These are phyloP conservation scores for Dianthus caryophyllus DNA, from an alignment of 148 eudicot species.

Conservation along the genomic window DNA sequence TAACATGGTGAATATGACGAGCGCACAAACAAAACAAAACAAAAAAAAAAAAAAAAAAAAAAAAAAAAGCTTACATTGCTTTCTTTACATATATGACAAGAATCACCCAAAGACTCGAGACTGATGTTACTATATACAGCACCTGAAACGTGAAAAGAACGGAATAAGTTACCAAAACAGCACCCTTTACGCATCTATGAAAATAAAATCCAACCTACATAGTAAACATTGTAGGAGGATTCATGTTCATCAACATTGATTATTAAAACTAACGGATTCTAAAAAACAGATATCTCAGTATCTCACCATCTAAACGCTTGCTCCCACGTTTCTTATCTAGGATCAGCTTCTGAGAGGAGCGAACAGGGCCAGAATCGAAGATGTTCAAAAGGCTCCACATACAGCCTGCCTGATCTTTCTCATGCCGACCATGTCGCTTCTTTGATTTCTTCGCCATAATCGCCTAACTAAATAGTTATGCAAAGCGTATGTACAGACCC, in stretches of 20 bases:
- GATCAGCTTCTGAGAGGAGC: slow-evolving; percentile 57
- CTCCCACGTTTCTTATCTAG: slow-evolving; percentile 52
- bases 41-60: too few relatives aligned
- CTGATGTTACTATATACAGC: slow-evolving; percentile 37
- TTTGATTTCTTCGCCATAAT: slow-evolving; percentile 71
- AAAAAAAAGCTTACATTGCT: slow-evolving; percentile 33
- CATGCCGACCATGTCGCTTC: slow-evolving; percentile 36
- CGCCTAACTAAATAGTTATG: slow-evolving; percentile 1
- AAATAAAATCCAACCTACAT: background rate
- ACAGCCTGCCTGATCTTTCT: slow-evolving; percentile 76
- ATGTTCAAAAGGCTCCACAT: slow-evolving; percentile 75
- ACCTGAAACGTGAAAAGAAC: slow-evolving; percentile 31
- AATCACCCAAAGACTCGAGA: slow-evolving; percentile 27
- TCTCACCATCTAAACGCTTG: slow-evolving; percentile 53
- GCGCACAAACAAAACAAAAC: too few relatives aligned
- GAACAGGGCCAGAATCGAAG: slow-evolving; percentile 74
- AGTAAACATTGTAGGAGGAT: background rate
- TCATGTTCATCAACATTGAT: too few relatives aligned
- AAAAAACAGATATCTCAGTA: slow-evolving; percentile 28
- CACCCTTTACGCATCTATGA: background rate
- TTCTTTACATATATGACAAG: slow-evolving; percentile 27
- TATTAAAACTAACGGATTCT: background rate
- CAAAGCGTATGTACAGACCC: slow-evolving; percentile 6
- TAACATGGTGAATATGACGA: too few relatives aligned
- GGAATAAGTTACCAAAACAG: slow-evolving; percentile 3